Percentiles rank a stretch among this genome's conserved stretches.
Evolutionary conservation across 2,329 filamentous ascomycete species (phyloP).

Genomic region (Calonectria pauciramosa): DNA sequence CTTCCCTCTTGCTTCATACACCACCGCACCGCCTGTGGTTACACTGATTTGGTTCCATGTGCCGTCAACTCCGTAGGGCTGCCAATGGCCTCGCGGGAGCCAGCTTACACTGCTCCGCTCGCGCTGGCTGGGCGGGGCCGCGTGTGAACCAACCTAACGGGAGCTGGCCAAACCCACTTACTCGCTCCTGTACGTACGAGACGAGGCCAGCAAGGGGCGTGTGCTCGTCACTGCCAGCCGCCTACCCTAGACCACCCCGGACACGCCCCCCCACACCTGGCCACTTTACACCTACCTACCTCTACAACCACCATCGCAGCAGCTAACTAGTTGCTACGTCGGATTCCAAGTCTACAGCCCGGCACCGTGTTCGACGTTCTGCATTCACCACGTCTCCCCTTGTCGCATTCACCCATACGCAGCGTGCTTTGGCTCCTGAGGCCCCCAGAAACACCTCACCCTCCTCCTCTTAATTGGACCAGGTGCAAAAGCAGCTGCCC

Average conservation of each 20-base stretch:
- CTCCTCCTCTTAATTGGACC: neutral
- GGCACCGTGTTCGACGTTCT: neutral
- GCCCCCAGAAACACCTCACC: neutral
- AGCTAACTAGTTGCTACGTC: neutral
- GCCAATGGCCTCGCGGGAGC: neutral
- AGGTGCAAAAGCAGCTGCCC: neutral
- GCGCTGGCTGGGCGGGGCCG: neutral
- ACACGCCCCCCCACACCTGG: neutral
- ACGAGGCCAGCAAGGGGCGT: neutral
- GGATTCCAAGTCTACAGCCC: neutral
- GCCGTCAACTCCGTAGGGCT: conserved; percentile 6
- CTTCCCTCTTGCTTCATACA: neutral
- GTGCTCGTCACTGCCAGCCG: too few relatives aligned
- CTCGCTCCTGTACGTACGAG: neutral
- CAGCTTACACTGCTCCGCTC: neutral
- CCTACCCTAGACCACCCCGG: neutral
- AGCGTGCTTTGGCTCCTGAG: neutral
- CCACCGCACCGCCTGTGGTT: neutral
- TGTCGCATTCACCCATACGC: neutral
- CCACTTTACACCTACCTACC: neutral
- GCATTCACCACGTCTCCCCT: neutral
- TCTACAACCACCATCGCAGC: neutral
- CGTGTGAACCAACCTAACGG: neutral
- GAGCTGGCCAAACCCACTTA: neutral
- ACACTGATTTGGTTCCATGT: neutral